Conservation (phyloP, 768 basidiomycete genomes). For the Boletus rex-veris region DNA sequence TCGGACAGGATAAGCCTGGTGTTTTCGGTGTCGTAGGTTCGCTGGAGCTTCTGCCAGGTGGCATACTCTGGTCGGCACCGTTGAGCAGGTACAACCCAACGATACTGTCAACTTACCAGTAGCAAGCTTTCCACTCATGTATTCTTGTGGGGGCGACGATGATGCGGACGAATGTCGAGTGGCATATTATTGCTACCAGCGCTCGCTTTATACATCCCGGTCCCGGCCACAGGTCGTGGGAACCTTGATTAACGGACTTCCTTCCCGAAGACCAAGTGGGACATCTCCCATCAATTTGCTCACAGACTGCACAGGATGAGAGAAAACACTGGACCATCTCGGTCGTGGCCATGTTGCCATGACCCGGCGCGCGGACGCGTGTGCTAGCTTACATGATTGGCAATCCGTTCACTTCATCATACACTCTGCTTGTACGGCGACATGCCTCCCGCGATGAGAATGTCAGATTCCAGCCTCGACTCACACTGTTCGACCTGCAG, state of each 20-base stretch:
- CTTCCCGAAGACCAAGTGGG: too few species aligned
- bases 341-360: too few species aligned
- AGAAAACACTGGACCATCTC: too few species aligned
- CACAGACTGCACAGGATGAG: too few species aligned
- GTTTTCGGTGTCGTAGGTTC: conserved; percentile 70
- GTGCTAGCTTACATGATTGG: too few species aligned
- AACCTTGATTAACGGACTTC: conserved; percentile 2
- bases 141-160: background rate
- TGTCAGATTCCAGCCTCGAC: too few species aligned
- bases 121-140: conserved; percentile 63
- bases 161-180: conserved; percentile 3
- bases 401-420: too few species aligned
- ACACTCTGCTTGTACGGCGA: too few species aligned
- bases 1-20: conserved; percentile 82
- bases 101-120: conserved; percentile 39
- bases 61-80: conserved; percentile 60
- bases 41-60: conserved; percentile 89
- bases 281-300: too few species aligned
- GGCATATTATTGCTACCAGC: background rate
- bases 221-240: conserved; percentile 19
- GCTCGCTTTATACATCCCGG: conserved; percentile 13
- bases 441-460: too few species aligned
- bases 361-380: too few species aligned
- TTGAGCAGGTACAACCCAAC: background rate
- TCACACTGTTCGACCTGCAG: too few species aligned